These are phyloP conservation scores for Ottelia alismoides DNA, from an alignment of 106 monocot species.

Conservation along the genomic window DNA sequence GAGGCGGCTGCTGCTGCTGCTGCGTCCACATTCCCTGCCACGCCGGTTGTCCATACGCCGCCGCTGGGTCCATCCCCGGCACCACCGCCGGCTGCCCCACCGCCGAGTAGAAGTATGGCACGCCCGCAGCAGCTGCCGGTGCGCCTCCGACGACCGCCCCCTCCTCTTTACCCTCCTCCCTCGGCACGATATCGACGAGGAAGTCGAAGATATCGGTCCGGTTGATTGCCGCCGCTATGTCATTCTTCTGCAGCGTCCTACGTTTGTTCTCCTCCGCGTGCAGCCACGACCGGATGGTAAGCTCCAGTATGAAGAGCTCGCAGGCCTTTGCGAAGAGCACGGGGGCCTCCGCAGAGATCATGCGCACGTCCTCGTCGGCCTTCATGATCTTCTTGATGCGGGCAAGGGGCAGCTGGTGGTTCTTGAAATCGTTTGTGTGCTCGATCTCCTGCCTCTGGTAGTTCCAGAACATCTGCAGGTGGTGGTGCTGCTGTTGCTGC, in stretches of 20 bases:
- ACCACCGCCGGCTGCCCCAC: not conserved
- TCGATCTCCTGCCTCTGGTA: slow-evolving; percentile 71
- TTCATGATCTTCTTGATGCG: slow-evolving; percentile 98
- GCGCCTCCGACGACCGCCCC: too few relatives aligned
- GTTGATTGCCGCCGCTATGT: slow-evolving; percentile 60
- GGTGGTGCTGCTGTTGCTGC: slow-evolving; percentile 62
- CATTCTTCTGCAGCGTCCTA: slow-evolving; percentile 66
- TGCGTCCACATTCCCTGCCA: not conserved
- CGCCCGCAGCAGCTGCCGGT: not conserved
- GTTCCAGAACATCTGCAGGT: slow-evolving; percentile 84
- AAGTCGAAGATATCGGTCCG: not conserved
- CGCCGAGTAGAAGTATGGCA: not conserved
- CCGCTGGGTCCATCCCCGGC: not conserved
- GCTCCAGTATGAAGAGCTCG: slow-evolving; percentile 83
- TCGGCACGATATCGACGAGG: not conserved
- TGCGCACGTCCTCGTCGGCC: slow-evolving; percentile 79
- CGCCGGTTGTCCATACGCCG: not conserved
- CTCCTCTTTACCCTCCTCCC: too few relatives aligned
- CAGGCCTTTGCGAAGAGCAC: slow-evolving; percentile 78
- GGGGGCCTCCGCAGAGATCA: slow-evolving; percentile 82
- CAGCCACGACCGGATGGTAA: slow-evolving; percentile 80
- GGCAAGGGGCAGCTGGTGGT: slow-evolving; percentile 76
- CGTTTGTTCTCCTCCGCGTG: slow-evolving; percentile 89
- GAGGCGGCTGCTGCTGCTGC: too few relatives aligned
- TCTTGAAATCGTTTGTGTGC: slow-evolving; percentile 66